Evolutionary conservation across 495 filamentous ascomycete genomes (phyloP).

Genomic region (Letharia columbiana): DNA sequence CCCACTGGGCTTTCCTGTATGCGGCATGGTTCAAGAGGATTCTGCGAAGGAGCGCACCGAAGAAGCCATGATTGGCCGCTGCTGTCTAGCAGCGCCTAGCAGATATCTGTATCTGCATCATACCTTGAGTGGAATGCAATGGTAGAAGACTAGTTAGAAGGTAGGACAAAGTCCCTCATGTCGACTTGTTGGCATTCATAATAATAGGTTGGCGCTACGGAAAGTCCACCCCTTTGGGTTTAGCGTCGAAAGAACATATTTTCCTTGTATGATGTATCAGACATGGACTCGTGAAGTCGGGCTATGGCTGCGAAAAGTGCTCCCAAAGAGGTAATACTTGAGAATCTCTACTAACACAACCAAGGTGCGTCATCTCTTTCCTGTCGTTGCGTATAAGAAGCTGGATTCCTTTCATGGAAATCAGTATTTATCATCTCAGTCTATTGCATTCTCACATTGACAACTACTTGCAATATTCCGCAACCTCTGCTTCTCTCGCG

Average conservation of each 20-base stretch:
- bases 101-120: background rate
- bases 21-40: constrained; percentile 12
- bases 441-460: background rate
- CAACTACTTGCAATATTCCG: background rate
- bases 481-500: background rate
- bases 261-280: no score
- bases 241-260: background rate
- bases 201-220: background rate
- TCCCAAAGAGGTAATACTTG: background rate
- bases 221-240: background rate
- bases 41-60: background rate
- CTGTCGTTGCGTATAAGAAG: background rate
- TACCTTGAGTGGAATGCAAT: no score
- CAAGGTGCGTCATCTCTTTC: background rate
- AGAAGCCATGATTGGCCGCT: background rate
- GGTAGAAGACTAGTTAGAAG: background rate
- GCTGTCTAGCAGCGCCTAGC: background rate
- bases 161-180: background rate
- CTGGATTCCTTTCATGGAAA: background rate
- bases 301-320: background rate
- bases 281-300: background rate
- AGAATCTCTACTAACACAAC: background rate
- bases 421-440: background rate
- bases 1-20: constrained; percentile 22
- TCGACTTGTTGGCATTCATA: background rate